phyloP scores from a whole-genome alignment of 2,329 filamentous ascomycete species.

The Colletotrichum brevisporum region DNA sequence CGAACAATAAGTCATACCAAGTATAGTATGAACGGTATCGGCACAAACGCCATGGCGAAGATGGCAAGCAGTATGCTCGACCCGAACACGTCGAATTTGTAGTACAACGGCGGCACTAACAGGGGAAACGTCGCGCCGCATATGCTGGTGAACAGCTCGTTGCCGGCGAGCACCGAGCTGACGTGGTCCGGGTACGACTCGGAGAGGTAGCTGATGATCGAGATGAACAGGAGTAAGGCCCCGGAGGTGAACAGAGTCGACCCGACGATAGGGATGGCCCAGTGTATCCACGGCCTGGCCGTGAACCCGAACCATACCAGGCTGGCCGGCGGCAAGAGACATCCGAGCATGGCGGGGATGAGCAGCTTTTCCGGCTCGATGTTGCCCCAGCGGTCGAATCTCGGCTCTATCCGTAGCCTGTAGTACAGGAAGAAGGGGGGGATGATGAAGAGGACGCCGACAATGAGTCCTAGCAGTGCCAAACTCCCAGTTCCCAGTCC shows the following conservation, averaged over 20 bases:
- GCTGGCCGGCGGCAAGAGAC: slow-evolving; percentile 25
- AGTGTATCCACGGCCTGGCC: slow-evolving; percentile 16
- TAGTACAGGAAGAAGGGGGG: slow-evolving; percentile 36
- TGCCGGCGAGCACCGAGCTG: slow-evolving; percentile 21
- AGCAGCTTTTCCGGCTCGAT: slow-evolving; percentile 28
- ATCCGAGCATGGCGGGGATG: slow-evolving; percentile 20
- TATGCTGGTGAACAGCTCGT: slow-evolving; percentile 32
- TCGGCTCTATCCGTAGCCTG: slow-evolving; percentile 23
- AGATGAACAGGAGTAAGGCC: slow-evolving; percentile 23
- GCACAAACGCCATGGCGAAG: slow-evolving; percentile 25
- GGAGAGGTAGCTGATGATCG: slow-evolving; percentile 28
- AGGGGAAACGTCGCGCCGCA: slow-evolving; percentile 33
- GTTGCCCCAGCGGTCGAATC: slow-evolving; percentile 16
- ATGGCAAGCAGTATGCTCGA: slow-evolving; percentile 33
- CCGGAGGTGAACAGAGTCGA: slow-evolving; percentile 27
- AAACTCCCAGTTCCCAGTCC: not conserved
- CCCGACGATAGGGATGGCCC: slow-evolving; percentile 22
- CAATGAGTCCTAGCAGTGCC: slow-evolving; percentile 25
- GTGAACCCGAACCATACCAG: slow-evolving; percentile 35
- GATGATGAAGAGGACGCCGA: slow-evolving; percentile 22
- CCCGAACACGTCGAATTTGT: slow-evolving; percentile 11
- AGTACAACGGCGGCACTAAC: slow-evolving; percentile 18
- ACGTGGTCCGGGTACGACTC: slow-evolving; percentile 32
- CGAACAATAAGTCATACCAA: slow-evolving; percentile 32
- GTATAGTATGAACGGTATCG: slow-evolving; percentile 35